Base-by-base conservation (phyloP, 805 yeast genomes). In the Phaffomyces opuntiae region DNA sequence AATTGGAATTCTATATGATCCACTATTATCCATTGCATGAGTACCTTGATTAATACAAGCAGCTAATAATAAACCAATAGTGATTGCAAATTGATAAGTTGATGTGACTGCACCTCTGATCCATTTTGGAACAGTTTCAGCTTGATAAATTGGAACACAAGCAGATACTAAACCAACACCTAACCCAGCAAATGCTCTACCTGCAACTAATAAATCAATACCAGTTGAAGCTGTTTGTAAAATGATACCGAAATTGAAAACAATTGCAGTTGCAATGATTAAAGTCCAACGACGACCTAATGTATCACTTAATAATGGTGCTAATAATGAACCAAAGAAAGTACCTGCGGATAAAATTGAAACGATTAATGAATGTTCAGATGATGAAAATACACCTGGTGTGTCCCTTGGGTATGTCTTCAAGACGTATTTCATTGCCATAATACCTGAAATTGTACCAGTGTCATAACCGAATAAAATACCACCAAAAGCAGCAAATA, bases 121-220 rank as follows among this genome's bases (percentile, higher is more conserved):
- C 73, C 84, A 80, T 55, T 75, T 80, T 26, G 93, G 93, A 16
- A 88, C 77, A 35, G 86, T 81, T 63, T 85, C 95, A 31, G 90
- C 83, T 67, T 83, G 87, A 61, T 84, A 85, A 51, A 85, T 63
- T 25, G 90, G 88, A 34, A 85, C 83, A 49, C 79, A 72, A 27
- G 89, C 83, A 27, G 91, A 80, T 21, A 83, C 70, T 27, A 78
- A 70, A 50, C 95, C 95, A 48, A 85, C 85, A 43, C 88, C 86
- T 7, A 81, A 51, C 27, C 90, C 93, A 21, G 85, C 80, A 51
- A 86, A 67, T 27, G 77, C 75, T 59, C 93, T 72, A 39, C 91
- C 91, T n/a, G 77, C 80, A 52, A 81, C 75, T 13, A 81, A 61
- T 17, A 80, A 62, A 9, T 72, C 64, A 51, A 75, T 67, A 42